A percentile compares a stretch with the other conserved stretches of the same genome.
Evolutionary conservation across 441 rosid species (phyloP).

Genomic region (Arabidopsis hybrid): DNA sequence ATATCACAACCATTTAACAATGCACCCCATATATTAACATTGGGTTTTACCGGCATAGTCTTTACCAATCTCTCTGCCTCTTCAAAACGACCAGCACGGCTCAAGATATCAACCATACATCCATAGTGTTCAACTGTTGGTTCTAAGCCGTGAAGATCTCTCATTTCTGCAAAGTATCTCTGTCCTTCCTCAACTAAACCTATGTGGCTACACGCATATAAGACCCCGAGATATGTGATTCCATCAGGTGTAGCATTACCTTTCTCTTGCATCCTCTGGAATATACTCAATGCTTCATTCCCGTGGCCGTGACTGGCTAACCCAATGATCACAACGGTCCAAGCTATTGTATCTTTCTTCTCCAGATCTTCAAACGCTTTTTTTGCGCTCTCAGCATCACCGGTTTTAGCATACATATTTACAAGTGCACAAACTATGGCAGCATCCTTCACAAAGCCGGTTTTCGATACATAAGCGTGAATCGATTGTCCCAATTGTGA

Average conservation of each 20-base stretch:
- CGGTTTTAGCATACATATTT: slow-evolving; percentile 46
- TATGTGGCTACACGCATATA: slow-evolving; percentile 47
- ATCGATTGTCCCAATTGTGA: slow-evolving; percentile 36
- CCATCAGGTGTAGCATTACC: slow-evolving; percentile 45
- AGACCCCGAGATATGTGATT: slow-evolving; percentile 47
- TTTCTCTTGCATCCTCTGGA: slow-evolving; percentile 47
- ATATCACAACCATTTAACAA: slow-evolving; percentile 48
- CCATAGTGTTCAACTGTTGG: slow-evolving; percentile 50
- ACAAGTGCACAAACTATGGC: slow-evolving; percentile 44
- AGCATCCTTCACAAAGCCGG: slow-evolving; percentile 38
- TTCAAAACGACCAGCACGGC: slow-evolving; percentile 47
- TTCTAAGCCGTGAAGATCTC: slow-evolving; percentile 33
- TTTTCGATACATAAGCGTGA: slow-evolving; percentile 39
- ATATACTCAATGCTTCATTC: slow-evolving; percentile 47
- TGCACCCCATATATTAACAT: slow-evolving; percentile 46
- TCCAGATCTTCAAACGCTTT: slow-evolving; percentile 34
- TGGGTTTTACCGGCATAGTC: slow-evolving; percentile 43
- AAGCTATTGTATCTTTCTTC: slow-evolving; percentile 48
- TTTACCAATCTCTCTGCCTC: slow-evolving; percentile 47
- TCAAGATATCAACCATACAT: slow-evolving; percentile 52
- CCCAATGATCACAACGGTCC: slow-evolving; percentile 47
- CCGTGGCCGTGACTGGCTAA: slow-evolving; percentile 51
- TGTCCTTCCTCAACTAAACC: slow-evolving; percentile 49
- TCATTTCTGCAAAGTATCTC: slow-evolving; percentile 47
- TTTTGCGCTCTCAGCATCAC: slow-evolving; percentile 39